Base-by-base conservation (phyloP, 768 basidiomycete genomes). In the Tricholoma sp. region DNA sequence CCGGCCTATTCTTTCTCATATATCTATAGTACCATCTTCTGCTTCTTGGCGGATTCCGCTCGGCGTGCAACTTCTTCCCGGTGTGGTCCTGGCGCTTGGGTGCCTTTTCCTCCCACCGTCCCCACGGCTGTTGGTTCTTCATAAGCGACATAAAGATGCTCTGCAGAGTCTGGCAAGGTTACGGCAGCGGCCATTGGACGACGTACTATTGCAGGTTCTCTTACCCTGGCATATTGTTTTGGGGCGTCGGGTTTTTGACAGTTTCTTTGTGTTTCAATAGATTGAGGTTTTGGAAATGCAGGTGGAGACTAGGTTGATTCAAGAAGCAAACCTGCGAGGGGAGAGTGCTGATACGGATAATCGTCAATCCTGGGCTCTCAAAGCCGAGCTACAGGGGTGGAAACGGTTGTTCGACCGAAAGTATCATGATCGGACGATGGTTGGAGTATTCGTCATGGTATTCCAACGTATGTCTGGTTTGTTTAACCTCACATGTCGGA, bases 11-110 rank as follows among this genome's bases (percentile, higher is more conserved):
- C 27, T 19, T 1, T 18, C 18, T 45, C 18, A 37, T 21, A 41
- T 56, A 34, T 47, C 8, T 37, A 5, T 56, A 88, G 84, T 89
- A n/a, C 64, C 74, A 0, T 76, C 84, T 1, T 84, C 86, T 0
- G 69, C 75, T 9, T 89, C 89, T 1, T 93, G 89, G 89, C 79
- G 89, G 31, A 82, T 91, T 29, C 91, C 90, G 2, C 80, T 93
- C 0, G 85, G 78, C 1, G 68, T 89, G 6, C 91, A 92, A 65
- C 68, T 91, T 6, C 62, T 85, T 10, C 91, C 91, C 6, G 91
- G 86, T 0, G 60, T 84, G 16, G 69, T 87, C 4, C 81, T 93
- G 7, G 83, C 77, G 0, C 8, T 86, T 3, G 89, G 90, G 3
- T 80, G 79, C 74, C 67, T 77, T 59, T 70, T 81, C 55, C 75